Base-by-base conservation (phyloP, 371 early-diverging fungal species). In the Mucor indicus region DNA sequence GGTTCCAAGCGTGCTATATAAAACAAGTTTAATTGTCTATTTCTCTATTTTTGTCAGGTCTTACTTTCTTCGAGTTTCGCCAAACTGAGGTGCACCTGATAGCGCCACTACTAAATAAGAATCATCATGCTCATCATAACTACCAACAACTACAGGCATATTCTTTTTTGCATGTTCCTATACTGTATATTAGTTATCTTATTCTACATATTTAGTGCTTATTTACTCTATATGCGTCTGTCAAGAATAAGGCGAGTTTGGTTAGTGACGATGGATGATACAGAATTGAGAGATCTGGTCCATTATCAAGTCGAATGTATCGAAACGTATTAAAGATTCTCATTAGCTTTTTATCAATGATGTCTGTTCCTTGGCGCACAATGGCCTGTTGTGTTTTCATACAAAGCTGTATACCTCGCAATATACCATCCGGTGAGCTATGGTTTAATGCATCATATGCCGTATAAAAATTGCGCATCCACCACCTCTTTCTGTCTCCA, bases 371-470 rank as follows among this genome's bases (percentile, higher is more conserved):
- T 44, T 88, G 87, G 5, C 82, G 76, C 0, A 93, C 85, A 17
- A 94, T 75, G 0, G 79, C 78, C 19, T 72, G 67, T 57, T 93
- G 95, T 30, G 86, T 76, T 46, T 83, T 72, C 81, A 86, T 87
- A 15, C 90, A 85, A 4, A 85, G 55, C 15, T 66, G 61, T 22
- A 93, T 73, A 7, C 96, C 95, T 27, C 72, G 75, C 11, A 69
- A 63, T 6, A 93, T 49, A 10, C 72, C 55, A 1, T 75, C 74
- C 20, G 79, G 68, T 1, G 48, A 53, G 25, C 67, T 72, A 62
- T 58, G 67, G 19, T 77, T 76, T 12, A 93, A 65, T 3, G 95
- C 86, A 61, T 96, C 96, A 53, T 87, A 92, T 1, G 92, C 93
- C 1, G 83, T 73, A 62, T 80, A 95, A 60, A 94, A 95, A 39